Evolutionary conservation across 2,329 filamentous ascomycete species (phyloP).

Genomic region (Aspergillus ibericus): DNA sequence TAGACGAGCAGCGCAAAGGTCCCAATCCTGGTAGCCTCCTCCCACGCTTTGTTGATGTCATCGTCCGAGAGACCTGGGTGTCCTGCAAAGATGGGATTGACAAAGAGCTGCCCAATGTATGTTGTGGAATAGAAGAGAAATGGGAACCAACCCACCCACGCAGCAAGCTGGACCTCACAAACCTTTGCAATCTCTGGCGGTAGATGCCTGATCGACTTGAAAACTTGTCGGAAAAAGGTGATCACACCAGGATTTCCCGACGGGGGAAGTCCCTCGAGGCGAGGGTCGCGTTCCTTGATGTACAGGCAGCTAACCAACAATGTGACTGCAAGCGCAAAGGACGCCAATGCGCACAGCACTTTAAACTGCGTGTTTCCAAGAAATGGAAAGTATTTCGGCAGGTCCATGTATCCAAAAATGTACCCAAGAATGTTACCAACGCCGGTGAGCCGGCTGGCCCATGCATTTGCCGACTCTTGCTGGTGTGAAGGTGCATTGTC

Average conservation of each 20-base stretch:
- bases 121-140: conserved; percentile 95
- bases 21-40: conserved; percentile 79
- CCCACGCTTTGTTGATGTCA: conserved; percentile 78
- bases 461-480: conserved; percentile 90
- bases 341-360: conserved; percentile 82
- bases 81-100: conserved; percentile 73
- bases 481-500: conserved; percentile 91
- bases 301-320: conserved; percentile 67
- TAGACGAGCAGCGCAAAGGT: conserved; percentile 89
- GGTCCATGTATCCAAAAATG: conserved; percentile 78
- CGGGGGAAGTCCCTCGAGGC: conserved; percentile 64
- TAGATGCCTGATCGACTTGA: conserved; percentile 72
- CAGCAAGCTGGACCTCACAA: conserved; percentile 78
- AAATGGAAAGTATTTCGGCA: conserved; percentile 73
- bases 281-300: conserved; percentile 78
- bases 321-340: conserved; percentile 68
- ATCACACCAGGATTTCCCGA: conserved; percentile 65
- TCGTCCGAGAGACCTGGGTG: conserved; percentile 75
- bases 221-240: conserved; percentile 76
- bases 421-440: conserved; percentile 91
- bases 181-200: conserved; percentile 81
- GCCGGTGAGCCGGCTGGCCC: conserved; percentile 84
- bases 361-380: conserved; percentile 91
- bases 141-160: conserved; percentile 95
- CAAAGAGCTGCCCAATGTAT: conserved; percentile 90